Percentiles rank a stretch among this genome's conserved stretches.
These are phyloP conservation scores for Heliamphora pulchella DNA, from an alignment of 179 eudicot genomes.

Conservation along the genomic window DNA sequence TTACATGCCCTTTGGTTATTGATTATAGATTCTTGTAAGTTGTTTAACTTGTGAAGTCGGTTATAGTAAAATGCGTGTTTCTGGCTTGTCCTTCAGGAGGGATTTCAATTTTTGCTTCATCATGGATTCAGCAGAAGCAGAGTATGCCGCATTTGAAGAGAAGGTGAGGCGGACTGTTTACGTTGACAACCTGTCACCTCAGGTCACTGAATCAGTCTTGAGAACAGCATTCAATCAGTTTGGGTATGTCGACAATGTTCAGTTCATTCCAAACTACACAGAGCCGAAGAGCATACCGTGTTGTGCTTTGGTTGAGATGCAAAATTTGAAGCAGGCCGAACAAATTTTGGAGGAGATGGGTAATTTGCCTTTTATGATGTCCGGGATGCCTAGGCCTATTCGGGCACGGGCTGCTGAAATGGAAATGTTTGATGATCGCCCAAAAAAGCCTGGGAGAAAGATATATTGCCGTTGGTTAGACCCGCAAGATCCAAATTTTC, in stretches of 20 bases:
- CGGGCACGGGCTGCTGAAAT: slow-evolving; percentile 42
- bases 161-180: slow-evolving; percentile 51
- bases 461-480: slow-evolving; percentile 47
- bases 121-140: slow-evolving; percentile 33
- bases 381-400: slow-evolving; percentile 79
- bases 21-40: too few relatives aligned
- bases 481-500: slow-evolving; percentile 45
- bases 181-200: slow-evolving; percentile 57
- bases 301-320: slow-evolving; percentile 59
- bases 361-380: slow-evolving; percentile 52
- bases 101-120: background rate
- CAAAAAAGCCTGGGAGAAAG: slow-evolving; percentile 47
- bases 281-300: slow-evolving; percentile 26
- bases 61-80: background rate
- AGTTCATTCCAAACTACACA: slow-evolving; percentile 45
- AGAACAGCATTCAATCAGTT: slow-evolving; percentile 55
- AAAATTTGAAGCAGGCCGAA: slow-evolving; percentile 33
- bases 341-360: slow-evolving; percentile 27
- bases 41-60: background rate
- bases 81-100: background rate
- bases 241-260: slow-evolving; percentile 35
- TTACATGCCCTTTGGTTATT: background rate
- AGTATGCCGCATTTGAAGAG: slow-evolving; percentile 50
- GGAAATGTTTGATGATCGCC: slow-evolving; percentile 66
- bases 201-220: slow-evolving; percentile 43